These are phyloP conservation scores for Candida ponderosae DNA, from an alignment of 805 yeast genomes.

Conservation along the genomic window DNA sequence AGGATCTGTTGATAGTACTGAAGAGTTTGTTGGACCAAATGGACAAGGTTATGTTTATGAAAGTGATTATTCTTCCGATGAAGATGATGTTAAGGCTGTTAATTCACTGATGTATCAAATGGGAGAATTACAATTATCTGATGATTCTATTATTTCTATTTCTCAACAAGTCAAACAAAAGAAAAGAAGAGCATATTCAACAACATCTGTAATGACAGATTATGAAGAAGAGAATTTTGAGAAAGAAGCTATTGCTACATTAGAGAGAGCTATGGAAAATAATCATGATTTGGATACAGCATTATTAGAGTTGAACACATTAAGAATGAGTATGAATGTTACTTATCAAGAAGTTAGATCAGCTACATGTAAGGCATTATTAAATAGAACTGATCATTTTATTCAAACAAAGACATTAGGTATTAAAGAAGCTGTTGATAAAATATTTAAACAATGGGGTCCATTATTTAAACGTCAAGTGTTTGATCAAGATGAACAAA, in stretches of 20 bases:
- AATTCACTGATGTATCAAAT: slow-evolving; percentile 36
- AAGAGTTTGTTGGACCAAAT: slow-evolving; percentile 26
- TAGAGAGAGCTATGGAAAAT: slow-evolving; percentile 84
- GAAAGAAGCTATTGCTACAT: slow-evolving; percentile 88
- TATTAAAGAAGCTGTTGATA: slow-evolving; percentile 66
- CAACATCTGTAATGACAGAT: slow-evolving; percentile 38
- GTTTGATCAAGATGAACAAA: slow-evolving; percentile 70
- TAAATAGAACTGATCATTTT: slow-evolving; percentile 63
- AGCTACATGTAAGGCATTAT: slow-evolving; percentile 70
- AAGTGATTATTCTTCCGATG: slow-evolving; percentile 25
- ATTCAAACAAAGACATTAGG: slow-evolving; percentile 71
- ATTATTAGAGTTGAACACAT: slow-evolving; percentile 80
- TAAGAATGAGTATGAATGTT: slow-evolving; percentile 97
- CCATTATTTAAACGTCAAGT: slow-evolving; percentile 77
- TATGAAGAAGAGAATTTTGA: slow-evolving; percentile 69
- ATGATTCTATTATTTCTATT: slow-evolving; percentile 48
- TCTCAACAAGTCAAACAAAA: slow-evolving; percentile 28
- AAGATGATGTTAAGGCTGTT: slow-evolving; percentile 20
- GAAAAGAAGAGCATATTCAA: slow-evolving; percentile 35
- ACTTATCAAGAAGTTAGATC: slow-evolving; percentile 85
- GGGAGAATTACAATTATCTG: slow-evolving; percentile 43
- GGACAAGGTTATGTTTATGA: slow-evolving; percentile 30
- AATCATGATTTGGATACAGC: slow-evolving; percentile 94
- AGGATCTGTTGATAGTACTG: slow-evolving; percentile 6
- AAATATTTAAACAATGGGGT: slow-evolving; percentile 78